Percentiles rank a stretch among this genome's conserved stretches.
Evolutionary conservation across 2,329 filamentous ascomycete genomes (phyloP).

Genomic region (Fusarium austroafricanum): DNA sequence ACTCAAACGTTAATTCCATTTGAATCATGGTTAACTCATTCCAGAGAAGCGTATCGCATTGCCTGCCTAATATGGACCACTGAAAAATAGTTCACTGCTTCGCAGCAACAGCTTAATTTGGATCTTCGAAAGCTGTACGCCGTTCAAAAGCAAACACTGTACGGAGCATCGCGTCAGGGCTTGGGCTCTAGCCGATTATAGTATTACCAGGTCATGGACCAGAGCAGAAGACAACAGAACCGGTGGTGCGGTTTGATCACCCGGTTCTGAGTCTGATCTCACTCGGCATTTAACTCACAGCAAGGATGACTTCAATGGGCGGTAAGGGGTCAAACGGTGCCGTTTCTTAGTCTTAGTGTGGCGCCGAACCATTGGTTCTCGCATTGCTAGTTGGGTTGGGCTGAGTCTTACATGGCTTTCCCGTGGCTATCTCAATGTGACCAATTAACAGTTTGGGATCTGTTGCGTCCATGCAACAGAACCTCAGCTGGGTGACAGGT

Average conservation of each 20-base stretch:
- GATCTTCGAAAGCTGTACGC: conserved; percentile 5
- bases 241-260: conserved; percentile 24
- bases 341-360: conserved; percentile 20
- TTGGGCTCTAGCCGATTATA: conserved; percentile 21
- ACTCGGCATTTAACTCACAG: not conserved
- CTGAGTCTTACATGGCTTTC: conserved; percentile 43
- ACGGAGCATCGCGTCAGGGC: conserved; percentile 29
- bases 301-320: conserved; percentile 11
- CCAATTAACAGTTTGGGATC: conserved; percentile 19
- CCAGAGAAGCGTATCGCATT: conserved; percentile 11
- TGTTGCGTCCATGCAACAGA: conserved; percentile 15
- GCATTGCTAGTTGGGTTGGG: conserved; percentile 30
- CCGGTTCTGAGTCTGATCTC: conserved; percentile 3
- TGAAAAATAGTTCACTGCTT: conserved; percentile 8
- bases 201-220: conserved; percentile 1
- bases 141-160: conserved; percentile 25
- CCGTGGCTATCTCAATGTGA: conserved; percentile 20
- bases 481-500: conserved; percentile 23
- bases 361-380: conserved; percentile 37
- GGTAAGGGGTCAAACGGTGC: conserved; percentile 26
- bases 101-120: conserved; percentile 8
- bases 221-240: conserved; percentile 1
- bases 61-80: conserved; percentile 21
- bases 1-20: not conserved
- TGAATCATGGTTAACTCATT: not conserved